Percentiles rank a stretch among this genome's conserved stretches.
phyloP scores from a whole-genome alignment of 805 yeast genomes.

The Candida orba region DNA sequence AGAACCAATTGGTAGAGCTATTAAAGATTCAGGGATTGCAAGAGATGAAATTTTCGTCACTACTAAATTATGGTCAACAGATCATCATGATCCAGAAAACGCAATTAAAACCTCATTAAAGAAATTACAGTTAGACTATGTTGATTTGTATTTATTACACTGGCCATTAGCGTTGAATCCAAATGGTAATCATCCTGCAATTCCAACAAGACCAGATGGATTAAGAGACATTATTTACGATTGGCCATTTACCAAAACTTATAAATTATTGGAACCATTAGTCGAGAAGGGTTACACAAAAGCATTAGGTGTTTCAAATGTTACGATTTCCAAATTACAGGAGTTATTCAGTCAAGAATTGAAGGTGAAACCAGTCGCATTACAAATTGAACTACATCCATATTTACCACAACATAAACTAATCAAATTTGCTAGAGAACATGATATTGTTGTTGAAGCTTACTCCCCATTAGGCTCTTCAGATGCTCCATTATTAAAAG shows the following conservation, averaged over 20 bases:
- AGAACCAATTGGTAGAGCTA: constrained; percentile 41
- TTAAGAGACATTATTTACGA: constrained; percentile 29
- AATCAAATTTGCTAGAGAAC: constrained; percentile 10
- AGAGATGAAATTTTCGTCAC: constrained; percentile 5
- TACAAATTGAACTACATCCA: constrained; percentile 17
- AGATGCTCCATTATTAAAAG: constrained; percentile 19
- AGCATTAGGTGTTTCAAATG: constrained; percentile 17
- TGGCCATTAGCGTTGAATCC: constrained; percentile 57
- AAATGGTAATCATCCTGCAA: constrained; percentile 23
- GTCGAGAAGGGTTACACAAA: constrained; percentile 9
- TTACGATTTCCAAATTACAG: constrained; percentile 11
- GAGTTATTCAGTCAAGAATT: constrained; percentile 5
- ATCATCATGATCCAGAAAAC: constrained; percentile 35
- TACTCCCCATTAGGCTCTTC: constrained; percentile 17
- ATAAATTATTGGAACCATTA: constrained; percentile 15
- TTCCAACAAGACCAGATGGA: constrained; percentile 34
- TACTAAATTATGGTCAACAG: constrained; percentile 62
- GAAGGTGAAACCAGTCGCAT: constrained; percentile 11
- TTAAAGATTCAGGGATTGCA: constrained; percentile 5
- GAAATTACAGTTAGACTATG: constrained; percentile 47
- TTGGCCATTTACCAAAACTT: constrained; percentile 32
- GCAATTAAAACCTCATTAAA: constrained; percentile 36
- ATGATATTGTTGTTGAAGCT: constrained; percentile 15
- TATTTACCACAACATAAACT: constrained; percentile 15
- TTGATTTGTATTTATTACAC: constrained; percentile 72